Evolutionary conservation across 805 yeast genomes (phyloP).

Genomic region (Candida cerambycidarum): DNA sequence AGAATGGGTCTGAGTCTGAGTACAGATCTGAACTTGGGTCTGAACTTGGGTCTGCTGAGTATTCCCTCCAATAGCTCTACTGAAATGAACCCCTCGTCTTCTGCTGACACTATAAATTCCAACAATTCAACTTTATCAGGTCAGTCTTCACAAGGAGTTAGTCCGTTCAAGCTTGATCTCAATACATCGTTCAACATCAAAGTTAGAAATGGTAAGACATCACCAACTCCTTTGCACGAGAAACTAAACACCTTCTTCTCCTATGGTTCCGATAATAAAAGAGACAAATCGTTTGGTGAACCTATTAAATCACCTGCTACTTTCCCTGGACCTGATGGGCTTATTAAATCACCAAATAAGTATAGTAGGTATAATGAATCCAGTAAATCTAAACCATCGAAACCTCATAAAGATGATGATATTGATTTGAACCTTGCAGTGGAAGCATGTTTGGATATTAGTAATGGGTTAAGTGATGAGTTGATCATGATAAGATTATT

Average conservation of each 20-base stretch:
- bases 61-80: no score
- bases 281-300: constrained; percentile 5
- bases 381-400: background rate
- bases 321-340: background rate
- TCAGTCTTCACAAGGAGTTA: background rate
- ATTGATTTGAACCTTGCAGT: constrained; percentile 35
- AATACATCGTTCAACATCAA: background rate
- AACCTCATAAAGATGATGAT: background rate
- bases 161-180: background rate
- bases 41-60: no score
- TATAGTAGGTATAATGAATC: background rate
- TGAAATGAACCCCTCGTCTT: background rate
- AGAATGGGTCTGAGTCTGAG: no score
- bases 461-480: constrained; percentile 42
- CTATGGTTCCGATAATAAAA: background rate
- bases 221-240: constrained; percentile 11
- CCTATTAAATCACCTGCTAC: background rate
- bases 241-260: constrained; percentile 10
- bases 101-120: background rate
- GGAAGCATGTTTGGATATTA: constrained; percentile 48
- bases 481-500: constrained; percentile 39
- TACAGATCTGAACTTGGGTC: no score
- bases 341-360: background rate
- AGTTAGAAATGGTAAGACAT: background rate
- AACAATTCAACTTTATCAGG: background rate